These are phyloP conservation scores for Rosa multiflora DNA, from an alignment of 306 rosid genomes.

Conservation along the genomic window DNA sequence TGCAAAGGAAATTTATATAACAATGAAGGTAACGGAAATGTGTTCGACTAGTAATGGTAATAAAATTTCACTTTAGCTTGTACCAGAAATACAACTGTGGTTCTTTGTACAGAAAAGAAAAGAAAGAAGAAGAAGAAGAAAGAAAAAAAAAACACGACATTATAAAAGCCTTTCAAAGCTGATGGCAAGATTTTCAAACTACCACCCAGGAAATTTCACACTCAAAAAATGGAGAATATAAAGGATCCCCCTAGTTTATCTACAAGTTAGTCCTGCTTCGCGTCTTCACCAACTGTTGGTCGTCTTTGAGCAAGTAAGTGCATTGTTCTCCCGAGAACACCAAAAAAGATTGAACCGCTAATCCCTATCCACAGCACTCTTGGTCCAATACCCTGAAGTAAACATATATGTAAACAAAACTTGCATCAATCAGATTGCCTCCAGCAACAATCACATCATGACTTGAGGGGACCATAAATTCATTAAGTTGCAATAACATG, in stretches of 20 bases:
- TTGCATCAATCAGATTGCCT: neutral
- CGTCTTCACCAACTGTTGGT: slow-evolving; percentile 23
- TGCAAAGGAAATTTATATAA: no score
- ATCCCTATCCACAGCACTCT: slow-evolving; percentile 60
- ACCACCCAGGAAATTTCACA: neutral
- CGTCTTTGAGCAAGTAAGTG: slow-evolving; percentile 43
- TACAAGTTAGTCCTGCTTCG: slow-evolving; percentile 33
- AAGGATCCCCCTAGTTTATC: neutral
- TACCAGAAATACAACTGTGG: no score
- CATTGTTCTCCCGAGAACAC: slow-evolving; percentile 51
- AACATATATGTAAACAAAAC: neutral
- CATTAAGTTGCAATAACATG: neutral
- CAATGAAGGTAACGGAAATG: no score
- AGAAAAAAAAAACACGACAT: neutral
- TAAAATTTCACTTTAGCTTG: no score
- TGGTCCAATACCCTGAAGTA: slow-evolving; percentile 55
- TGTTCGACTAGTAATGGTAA: no score
- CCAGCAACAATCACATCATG: neutral
- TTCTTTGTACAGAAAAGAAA: neutral
- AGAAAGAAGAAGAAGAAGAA: no score
- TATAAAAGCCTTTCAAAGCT: neutral
- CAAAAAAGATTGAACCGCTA: slow-evolving; percentile 51
- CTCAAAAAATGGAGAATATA: neutral
- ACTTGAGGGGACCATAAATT: neutral
- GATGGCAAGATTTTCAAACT: no score